Evolutionary conservation across 805 yeast species (phyloP), one percentile per base, ranked within the genome.

Genomic region (Hagleromyces aurorensis): DNA sequence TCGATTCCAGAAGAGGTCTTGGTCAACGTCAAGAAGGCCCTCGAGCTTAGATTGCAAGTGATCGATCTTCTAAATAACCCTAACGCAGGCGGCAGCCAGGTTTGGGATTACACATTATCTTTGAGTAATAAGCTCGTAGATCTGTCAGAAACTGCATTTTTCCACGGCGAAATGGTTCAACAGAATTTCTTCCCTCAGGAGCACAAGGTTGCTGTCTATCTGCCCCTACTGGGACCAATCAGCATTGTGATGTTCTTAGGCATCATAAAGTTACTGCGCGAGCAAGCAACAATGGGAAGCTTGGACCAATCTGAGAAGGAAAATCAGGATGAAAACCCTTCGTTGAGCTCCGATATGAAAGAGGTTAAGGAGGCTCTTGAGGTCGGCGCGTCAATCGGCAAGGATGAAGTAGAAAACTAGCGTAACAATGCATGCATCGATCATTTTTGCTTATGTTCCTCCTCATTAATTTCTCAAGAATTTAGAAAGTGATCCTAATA

Each of bases 151-250:
- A 64, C 64, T 25, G 96, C 97, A 0, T 89, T 89, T 47, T 89
- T 89, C 54, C 94, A 89, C 44, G 82, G 83, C 44, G 87, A 80
- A 53, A 89, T 91, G 96, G 84, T 91, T 16, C 94, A 85, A 48
- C 96, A 89, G 51, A 84, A 80, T 33, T 86, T 82, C 55, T 85
- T 87, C 64, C 97, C 98, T 0, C 89, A 82, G 40, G 96, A 89
- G 54, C 98, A 89, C 52, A 87, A 84, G 54, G 66, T 91, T 48
- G 97, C 98, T 0, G 94, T 91, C 1, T 91, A 86, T 43, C 63
- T 85, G 49, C 98, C 98, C 0, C 61, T 89, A 25, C 54, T 87
- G 19, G 97, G 97, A 0, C 98, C 98, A 2, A 62, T 86, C 19
- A 59, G 70, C 2, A 70, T 89, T 15, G 86, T 91, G 13, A 50